These are phyloP conservation scores for Russula ochroleuca DNA, from an alignment of 768 basidiomycete genomes.

Conservation along the genomic window DNA sequence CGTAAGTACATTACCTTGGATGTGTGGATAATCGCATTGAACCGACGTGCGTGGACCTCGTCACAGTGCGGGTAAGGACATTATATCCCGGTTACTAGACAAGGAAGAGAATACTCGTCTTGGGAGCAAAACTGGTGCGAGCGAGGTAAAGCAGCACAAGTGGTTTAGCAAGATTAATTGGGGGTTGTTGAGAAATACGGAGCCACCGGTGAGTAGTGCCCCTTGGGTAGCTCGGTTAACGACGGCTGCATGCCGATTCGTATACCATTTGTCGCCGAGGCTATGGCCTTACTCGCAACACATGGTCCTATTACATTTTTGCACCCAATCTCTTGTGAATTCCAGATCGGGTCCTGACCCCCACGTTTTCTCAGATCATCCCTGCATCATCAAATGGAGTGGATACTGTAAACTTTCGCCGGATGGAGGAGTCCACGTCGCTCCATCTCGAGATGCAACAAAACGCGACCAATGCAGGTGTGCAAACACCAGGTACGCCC, in stretches of 20 bases:
- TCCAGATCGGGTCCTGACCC: slow-evolving; percentile 3
- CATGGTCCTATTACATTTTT: slow-evolving; percentile 1
- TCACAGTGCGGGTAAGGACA: slow-evolving; percentile 79
- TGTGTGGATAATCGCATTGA: neutral
- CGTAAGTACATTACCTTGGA: slow-evolving; percentile 17
- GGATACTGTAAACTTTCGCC: slow-evolving; percentile 87
- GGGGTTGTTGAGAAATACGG: slow-evolving; percentile 89
- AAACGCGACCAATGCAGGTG: slow-evolving; percentile 35
- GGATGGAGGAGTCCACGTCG: slow-evolving; percentile 85
- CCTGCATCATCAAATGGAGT: slow-evolving; percentile 71
- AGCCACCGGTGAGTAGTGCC: slow-evolving; percentile 72
- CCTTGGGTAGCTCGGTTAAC: slow-evolving; percentile 3
- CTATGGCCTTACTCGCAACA: neutral
- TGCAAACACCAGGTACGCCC: slow-evolving; percentile 39
- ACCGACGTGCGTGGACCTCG: slow-evolving; percentile 17
- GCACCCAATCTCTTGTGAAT: neutral
- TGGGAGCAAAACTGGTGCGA: slow-evolving; percentile 91
- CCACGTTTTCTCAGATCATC: slow-evolving; percentile 57
- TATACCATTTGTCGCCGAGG: neutral
- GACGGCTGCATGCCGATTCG: neutral
- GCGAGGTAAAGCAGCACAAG: slow-evolving; percentile 97
- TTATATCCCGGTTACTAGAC: slow-evolving; percentile 80
- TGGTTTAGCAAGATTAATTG: slow-evolving; percentile 98
- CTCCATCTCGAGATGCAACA: slow-evolving; percentile 69
- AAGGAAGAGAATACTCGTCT: slow-evolving; percentile 87